Evolutionary conservation across 192 early-diverging fungal genomes (phyloP).

Genomic region (Coemansia sp.): DNA sequence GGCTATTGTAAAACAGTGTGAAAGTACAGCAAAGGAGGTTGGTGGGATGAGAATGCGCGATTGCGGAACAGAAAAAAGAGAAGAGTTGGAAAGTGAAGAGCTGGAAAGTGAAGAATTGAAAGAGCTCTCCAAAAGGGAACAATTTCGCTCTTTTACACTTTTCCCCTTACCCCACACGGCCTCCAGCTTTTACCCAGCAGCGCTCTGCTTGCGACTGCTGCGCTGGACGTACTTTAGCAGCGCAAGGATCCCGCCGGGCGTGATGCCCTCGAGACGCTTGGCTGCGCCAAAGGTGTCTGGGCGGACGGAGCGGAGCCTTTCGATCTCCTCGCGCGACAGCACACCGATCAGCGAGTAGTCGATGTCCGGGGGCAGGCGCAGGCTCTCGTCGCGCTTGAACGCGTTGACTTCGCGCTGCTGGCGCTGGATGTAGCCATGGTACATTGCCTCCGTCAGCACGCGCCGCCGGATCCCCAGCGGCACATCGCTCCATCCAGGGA

Average conservation of each 20-base stretch:
- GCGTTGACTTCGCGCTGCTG: slow-evolving; percentile 63
- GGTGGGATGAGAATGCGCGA: slow-evolving; percentile 2
- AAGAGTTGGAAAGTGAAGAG: too few species aligned
- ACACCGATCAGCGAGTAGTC: slow-evolving; percentile 59
- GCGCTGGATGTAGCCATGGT: slow-evolving; percentile 65
- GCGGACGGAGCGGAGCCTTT: slow-evolving; percentile 35
- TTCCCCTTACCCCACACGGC: background rate
- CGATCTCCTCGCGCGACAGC: slow-evolving; percentile 53
- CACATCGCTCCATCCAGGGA: slow-evolving; percentile 59
- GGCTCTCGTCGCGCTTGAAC: slow-evolving; percentile 67
- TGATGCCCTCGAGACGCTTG: slow-evolving; percentile 78
- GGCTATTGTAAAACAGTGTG: background rate
- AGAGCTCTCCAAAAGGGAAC: too few species aligned
- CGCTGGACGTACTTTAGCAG: slow-evolving; percentile 63
- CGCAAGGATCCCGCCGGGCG: slow-evolving; percentile 70
- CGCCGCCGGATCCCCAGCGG: slow-evolving; percentile 56
- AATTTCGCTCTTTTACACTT: too few species aligned
- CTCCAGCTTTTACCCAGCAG: background rate
- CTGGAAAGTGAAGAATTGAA: too few species aligned
- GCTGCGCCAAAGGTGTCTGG: slow-evolving; percentile 62
- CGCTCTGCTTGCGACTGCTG: background rate
- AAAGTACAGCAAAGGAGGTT: background rate
- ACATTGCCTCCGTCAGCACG: slow-evolving; percentile 65
- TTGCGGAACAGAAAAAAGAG: background rate
- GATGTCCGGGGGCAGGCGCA: slow-evolving; percentile 61